Conservation (phyloP, 163 green algal species). For the Botryococcus braunii region DNA sequence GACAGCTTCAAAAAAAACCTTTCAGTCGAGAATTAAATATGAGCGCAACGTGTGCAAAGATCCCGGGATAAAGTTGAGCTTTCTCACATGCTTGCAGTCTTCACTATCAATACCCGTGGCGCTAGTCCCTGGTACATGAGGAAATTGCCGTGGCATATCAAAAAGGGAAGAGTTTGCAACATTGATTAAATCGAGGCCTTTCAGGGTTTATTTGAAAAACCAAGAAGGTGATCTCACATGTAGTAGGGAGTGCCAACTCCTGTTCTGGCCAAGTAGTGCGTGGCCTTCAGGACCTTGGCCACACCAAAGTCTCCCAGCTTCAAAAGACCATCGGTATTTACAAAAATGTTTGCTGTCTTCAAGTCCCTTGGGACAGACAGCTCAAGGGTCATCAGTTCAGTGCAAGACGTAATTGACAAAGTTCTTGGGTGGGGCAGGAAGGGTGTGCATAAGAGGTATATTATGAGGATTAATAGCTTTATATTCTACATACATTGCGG, state of each 20-base stretch:
- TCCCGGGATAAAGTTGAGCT: no score
- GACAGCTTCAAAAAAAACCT: no score
- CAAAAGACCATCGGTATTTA: conserved; percentile 28
- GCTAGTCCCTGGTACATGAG: no score
- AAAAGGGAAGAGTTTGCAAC: no score
- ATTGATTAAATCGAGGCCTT: no score
- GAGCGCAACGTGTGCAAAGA: no score
- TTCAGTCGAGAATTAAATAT: no score
- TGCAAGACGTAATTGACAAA: neutral
- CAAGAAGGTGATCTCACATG: no score
- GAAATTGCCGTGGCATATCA: no score
- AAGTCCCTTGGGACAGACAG: conserved; percentile 46
- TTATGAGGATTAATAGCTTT: neutral
- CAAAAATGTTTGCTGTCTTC: conserved; percentile 54
- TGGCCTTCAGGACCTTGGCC: conserved; percentile 40
- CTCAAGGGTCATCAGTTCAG: neutral
- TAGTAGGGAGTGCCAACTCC: conserved; percentile 39
- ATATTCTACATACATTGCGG: neutral
- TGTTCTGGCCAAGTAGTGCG: conserved; percentile 31
- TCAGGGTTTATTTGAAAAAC: no score
- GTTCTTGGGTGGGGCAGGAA: neutral
- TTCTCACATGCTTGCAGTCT: no score
- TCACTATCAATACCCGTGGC: no score
- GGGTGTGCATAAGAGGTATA: neutral
- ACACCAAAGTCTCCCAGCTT: conserved; percentile 58